These are phyloP conservation scores for Mycena sp. DNA, from an alignment of 1,284 basidiomycete species.

Conservation along the genomic window DNA sequence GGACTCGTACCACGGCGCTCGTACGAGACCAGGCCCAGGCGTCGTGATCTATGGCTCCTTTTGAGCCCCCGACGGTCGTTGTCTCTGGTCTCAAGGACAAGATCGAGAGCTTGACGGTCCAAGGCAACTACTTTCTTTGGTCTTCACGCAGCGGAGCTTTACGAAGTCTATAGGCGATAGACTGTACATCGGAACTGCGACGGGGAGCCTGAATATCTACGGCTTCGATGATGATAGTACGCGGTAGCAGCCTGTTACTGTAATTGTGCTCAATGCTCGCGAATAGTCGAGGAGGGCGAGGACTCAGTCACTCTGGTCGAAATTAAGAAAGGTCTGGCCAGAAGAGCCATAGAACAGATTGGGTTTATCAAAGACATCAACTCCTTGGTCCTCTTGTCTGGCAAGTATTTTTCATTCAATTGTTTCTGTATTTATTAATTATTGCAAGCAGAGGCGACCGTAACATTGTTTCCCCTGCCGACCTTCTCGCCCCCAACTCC, in stretches of 20 bases:
- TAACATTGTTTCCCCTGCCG: constrained; percentile 73
- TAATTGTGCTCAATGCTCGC: background rate
- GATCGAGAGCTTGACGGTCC: constrained; percentile 56
- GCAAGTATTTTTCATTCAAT: constrained; percentile 38
- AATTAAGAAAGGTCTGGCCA: constrained; percentile 70
- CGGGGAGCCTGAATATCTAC: constrained; percentile 77
- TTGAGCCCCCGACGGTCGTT: constrained; percentile 45
- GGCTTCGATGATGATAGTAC: constrained; percentile 50
- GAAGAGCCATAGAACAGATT: constrained; percentile 86
- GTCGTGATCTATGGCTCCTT: constrained; percentile 61
- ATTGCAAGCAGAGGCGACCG: constrained; percentile 62
- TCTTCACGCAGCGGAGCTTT: background rate
- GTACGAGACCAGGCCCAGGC: no score
- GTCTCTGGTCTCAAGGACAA: constrained; percentile 56
- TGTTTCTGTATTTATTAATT: background rate
- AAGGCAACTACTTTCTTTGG: constrained; percentile 49
- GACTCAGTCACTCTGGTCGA: constrained; percentile 63
- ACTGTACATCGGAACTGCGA: constrained; percentile 80
- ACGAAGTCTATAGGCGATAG: constrained; percentile 64
- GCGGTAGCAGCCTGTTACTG: constrained; percentile 39
- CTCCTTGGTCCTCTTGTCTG: constrained; percentile 84
- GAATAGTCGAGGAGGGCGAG: constrained; percentile 43
- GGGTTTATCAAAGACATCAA: constrained; percentile 86
- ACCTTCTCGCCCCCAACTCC: constrained; percentile 74
- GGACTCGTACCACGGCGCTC: no score